Conservation (phyloP, 169 alveolate genomes). For the Eimeria mitis region DNA sequence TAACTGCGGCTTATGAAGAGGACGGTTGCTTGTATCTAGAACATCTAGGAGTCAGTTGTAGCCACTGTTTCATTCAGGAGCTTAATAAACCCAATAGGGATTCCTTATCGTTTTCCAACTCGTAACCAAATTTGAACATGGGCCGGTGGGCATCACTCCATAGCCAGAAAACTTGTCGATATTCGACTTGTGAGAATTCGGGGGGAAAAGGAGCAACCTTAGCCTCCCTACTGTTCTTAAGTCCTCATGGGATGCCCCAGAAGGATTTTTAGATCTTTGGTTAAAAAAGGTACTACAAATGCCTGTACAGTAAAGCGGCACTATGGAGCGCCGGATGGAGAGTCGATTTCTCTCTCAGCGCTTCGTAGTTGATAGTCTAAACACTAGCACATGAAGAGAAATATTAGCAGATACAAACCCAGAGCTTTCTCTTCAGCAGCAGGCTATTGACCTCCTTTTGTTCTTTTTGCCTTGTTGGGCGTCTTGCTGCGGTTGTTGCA, state of each 20-base stretch:
- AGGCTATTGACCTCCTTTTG: slow-evolving; percentile 28
- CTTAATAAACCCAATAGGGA: neutral
- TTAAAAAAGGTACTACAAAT: neutral
- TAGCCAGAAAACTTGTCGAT: neutral
- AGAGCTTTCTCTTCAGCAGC: neutral
- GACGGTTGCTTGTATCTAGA: neutral
- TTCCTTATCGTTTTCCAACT: neutral
- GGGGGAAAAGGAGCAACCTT: neutral
- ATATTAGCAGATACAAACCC: neutral
- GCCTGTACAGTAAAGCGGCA: neutral
- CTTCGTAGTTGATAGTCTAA: neutral
- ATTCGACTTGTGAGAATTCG: neutral
- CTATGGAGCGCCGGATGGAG: neutral
- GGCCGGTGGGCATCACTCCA: neutral
- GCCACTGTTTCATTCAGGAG: neutral
- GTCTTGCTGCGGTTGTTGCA: slow-evolving; percentile 9
- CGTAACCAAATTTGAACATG: neutral
- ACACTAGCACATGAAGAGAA: neutral
- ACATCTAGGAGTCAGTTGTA: neutral
- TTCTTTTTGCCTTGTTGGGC: neutral
- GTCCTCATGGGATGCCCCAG: neutral
- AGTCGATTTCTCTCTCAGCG: neutral
- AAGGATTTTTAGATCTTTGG: neutral
- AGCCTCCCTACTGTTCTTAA: neutral
- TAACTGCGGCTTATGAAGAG: neutral